phyloP scores from a whole-genome alignment of 129 eudicot species.

The Mikania micrantha region DNA sequence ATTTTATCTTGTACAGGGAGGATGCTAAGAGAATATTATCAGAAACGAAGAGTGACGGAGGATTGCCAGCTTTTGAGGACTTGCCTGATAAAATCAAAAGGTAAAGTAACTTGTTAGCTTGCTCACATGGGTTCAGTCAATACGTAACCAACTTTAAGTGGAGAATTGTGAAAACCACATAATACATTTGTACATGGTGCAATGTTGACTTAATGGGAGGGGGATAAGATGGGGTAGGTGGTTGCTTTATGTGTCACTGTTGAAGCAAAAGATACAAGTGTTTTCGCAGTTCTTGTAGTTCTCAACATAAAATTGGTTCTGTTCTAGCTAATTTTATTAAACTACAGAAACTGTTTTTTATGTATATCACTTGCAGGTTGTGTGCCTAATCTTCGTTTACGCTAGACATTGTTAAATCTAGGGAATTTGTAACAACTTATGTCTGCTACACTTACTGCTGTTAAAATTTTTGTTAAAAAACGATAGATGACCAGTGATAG shows the following conservation, averaged over 20 bases:
- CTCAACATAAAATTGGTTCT: not conserved
- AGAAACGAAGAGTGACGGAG: slow-evolving; percentile 26
- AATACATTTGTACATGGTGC: not conserved
- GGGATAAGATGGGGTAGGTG: no score
- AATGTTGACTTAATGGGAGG: no score
- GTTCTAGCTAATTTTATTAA: no score
- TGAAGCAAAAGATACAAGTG: not conserved
- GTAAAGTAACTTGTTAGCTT: slow-evolving; percentile 26
- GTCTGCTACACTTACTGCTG: no score
- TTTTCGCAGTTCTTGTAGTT: not conserved
- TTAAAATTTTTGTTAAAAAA: no score
- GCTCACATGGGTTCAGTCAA: not conserved
- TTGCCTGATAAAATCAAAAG: slow-evolving; percentile 55
- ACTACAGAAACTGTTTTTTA: no score
- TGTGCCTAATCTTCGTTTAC: no score
- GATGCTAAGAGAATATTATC: slow-evolving; percentile 61
- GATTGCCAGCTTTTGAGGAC: slow-evolving; percentile 21
- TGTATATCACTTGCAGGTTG: no score
- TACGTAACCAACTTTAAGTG: not conserved
- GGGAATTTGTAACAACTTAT: no score
- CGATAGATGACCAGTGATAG: no score
- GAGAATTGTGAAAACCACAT: not conserved
- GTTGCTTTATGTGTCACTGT: not conserved
- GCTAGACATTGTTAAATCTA: no score
- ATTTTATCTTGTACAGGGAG: slow-evolving; percentile 39